phyloP scores from a whole-genome alignment of 2,329 filamentous ascomycete species.

The Phialocephala subalpina region DNA sequence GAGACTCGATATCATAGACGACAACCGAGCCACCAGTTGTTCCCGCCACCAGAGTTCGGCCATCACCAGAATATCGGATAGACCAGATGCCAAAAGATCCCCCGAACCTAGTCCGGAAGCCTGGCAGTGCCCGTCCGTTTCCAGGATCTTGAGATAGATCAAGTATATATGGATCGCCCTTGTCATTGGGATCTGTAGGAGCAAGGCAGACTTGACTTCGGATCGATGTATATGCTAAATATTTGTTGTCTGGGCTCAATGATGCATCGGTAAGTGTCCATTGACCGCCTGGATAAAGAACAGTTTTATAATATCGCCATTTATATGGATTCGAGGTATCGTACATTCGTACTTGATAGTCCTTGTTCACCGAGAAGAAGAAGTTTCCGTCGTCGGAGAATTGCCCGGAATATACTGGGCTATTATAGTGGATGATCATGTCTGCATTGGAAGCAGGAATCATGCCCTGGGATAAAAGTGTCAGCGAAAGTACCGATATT shows the following conservation, averaged over 20 bases:
- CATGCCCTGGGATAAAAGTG: constrained; percentile 64
- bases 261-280: constrained; percentile 98
- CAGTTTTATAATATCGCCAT: constrained; percentile 96
- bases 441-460: constrained; percentile 82
- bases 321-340: constrained; percentile 95
- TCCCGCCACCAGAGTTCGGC: constrained; percentile 88
- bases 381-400: constrained; percentile 98
- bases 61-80: constrained; percentile 90
- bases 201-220: constrained; percentile 84
- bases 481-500: constrained; percentile 1
- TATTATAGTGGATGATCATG: constrained; percentile 86
- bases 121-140: constrained; percentile 31
- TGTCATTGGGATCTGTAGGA: constrained; percentile 83
- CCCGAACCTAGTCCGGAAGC: constrained; percentile 24
- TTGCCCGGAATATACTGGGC: constrained; percentile 91
- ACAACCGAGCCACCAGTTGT: constrained; percentile 82
- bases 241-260: constrained; percentile 89
- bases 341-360: constrained; percentile 96
- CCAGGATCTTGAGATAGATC: constrained; percentile 67
- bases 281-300: constrained; percentile 82
- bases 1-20: constrained; percentile 90
- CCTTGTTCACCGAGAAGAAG: constrained; percentile 91
- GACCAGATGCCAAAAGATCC: constrained; percentile 79
- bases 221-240: constrained; percentile 91
- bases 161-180: constrained; percentile 80